phyloP scores from a whole-genome alignment of 2,329 filamentous ascomycete species.

The Aspergillus intermedius region DNA sequence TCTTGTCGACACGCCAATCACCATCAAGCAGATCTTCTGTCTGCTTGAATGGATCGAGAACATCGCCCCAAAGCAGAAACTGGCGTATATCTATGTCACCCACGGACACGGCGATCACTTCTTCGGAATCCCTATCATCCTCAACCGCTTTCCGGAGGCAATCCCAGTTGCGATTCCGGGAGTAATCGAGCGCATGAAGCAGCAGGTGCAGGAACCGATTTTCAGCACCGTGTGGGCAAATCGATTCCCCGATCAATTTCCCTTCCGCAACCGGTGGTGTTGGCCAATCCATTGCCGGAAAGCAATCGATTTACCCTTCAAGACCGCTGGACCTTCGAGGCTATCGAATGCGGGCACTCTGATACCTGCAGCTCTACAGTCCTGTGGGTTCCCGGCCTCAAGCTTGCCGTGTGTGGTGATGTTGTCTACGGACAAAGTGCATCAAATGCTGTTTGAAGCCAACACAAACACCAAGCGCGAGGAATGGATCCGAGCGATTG shows the following conservation, averaged over 20 bases:
- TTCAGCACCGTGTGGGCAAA: neutral
- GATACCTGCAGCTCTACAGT: conserved; percentile 5
- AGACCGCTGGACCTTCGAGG: neutral
- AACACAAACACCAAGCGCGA: conserved; percentile 2
- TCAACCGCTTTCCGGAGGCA: conserved; percentile 22
- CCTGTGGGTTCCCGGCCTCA: conserved; percentile 5
- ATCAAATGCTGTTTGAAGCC: conserved; percentile 5
- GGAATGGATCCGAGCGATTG: conserved; percentile 5
- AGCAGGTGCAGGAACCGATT: neutral
- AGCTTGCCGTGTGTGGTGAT: conserved; percentile 4
- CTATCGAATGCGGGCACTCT: conserved; percentile 3
- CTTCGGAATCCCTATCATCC: conserved; percentile 26
- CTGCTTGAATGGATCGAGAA: conserved; percentile 33
- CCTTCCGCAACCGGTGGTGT: neutral
- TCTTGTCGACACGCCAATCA: conserved; percentile 33
- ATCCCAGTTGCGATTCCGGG: conserved; percentile 13
- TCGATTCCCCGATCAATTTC: neutral
- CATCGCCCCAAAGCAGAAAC: conserved; percentile 18
- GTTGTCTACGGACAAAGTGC: conserved; percentile 6
- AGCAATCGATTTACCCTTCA: neutral
- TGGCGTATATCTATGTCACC: conserved; percentile 36
- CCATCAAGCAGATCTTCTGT: conserved; percentile 21
- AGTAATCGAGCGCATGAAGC: conserved; percentile 14
- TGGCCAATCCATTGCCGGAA: neutral
- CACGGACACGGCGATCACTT: conserved; percentile 41